Evolutionary conservation across 148 eudicot genomes (phyloP), one percentile per base, ranked within the genome.

Genomic region (Spergularia bocconei): DNA sequence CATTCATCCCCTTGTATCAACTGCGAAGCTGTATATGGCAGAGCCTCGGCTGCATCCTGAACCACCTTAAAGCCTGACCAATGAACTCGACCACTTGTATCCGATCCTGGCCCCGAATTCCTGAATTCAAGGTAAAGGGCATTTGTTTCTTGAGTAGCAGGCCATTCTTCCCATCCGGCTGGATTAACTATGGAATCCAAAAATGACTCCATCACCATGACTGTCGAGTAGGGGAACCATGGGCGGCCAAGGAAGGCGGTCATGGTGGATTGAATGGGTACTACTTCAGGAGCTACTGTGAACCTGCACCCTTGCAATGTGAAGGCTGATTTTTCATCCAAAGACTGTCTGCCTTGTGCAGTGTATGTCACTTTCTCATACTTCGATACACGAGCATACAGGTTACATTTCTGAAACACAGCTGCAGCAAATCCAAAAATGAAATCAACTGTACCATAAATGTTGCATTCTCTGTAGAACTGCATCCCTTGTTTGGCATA

Each of bases 401-500:
- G 64, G 61, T 88, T 88, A 72, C 92, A 84, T 44, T 81, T 82
- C 33, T 90, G 97, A 76, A 92, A 82, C 3, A 92, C 94, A 20
- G 87, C 94, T 12, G 87, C 84, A 3, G 97, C 91, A 67, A 86
- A 90, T 19, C 97, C 97, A 44, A 92, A 92, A 41, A 90, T 83
- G 91, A 91, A 91, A 66, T 91, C 96, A 9, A 88, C 81, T 19
- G 96, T 91, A 11, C 96, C 96, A 72, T 87, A 88, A 10, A 91
- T 56, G 79, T 91, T 91, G 61, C 92, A 91, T 19, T 88, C 89
- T 50, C 96, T 83, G 69, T 84, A 91, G 82, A 91, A 91, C 25
- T 91, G 95, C 12, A 83, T 86, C 41, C 87, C 86, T 72, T 89
- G 71, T 76, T 88, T 89, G 57, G 85, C 89, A 55, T 88, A 91